Conservation (phyloP, 2,329 filamentous ascomycete species). For the Zymoseptoria tritici region DNA sequence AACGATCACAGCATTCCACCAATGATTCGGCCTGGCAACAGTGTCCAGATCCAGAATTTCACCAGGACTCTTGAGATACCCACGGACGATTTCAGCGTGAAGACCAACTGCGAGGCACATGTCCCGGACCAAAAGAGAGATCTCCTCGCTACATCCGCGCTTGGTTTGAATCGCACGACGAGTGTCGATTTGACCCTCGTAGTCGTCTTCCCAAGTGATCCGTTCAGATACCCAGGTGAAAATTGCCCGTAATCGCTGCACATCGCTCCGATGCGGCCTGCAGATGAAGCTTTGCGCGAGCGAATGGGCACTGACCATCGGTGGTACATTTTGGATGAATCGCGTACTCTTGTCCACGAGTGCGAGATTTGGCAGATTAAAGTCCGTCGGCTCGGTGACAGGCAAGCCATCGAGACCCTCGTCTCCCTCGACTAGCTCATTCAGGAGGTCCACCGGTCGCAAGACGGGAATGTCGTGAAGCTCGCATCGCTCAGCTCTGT, state of each 20-base stretch:
- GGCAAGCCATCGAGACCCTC: conserved; percentile 80
- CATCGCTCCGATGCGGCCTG: conserved; percentile 86
- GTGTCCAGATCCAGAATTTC: conserved; percentile 74
- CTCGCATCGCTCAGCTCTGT: conserved; percentile 81
- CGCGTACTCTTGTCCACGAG: conserved; percentile 94
- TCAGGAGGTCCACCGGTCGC: conserved; percentile 81
- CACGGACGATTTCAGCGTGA: conserved; percentile 76
- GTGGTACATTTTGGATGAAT: conserved; percentile 71
- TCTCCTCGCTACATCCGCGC: conserved; percentile 80
- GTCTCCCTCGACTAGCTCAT: conserved; percentile 78
- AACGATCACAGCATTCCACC: conserved; percentile 91
- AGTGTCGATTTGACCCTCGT: conserved; percentile 76
- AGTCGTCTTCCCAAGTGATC: conserved; percentile 90
- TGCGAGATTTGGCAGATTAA: conserved; percentile 59
- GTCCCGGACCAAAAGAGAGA: conserved; percentile 77
- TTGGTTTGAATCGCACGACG: conserved; percentile 76
- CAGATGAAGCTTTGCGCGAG: conserved; percentile 89
- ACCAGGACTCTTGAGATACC: conserved; percentile 84
- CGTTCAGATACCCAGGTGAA: conserved; percentile 98
- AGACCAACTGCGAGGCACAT: conserved; percentile 91
- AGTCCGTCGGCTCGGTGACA: conserved; percentile 75
- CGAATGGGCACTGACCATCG: conserved; percentile 71
- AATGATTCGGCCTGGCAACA: conserved; percentile 86
- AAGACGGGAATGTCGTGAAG: conserved; percentile 89
- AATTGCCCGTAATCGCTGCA: conserved; percentile 85